phyloP scores from a whole-genome alignment of 768 basidiomycete species.

The Pleurotus eryngii region DNA sequence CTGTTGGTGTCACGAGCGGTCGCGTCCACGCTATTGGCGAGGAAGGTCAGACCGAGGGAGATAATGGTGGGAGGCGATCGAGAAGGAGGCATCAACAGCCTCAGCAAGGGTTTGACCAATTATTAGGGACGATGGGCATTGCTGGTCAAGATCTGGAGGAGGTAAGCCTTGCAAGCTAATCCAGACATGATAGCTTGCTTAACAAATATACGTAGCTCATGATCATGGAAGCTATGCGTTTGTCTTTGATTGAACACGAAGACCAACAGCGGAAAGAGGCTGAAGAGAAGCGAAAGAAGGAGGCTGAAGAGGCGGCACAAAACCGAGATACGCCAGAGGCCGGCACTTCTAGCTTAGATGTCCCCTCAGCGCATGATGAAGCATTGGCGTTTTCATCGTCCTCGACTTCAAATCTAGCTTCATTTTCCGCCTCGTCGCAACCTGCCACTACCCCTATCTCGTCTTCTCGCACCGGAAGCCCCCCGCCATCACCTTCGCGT shows the following conservation, averaged over 20 bases:
- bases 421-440: constrained; percentile 7
- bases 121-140: constrained; percentile 51
- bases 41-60: constrained; percentile 47
- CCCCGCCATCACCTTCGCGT: constrained; percentile 5
- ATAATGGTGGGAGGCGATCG: constrained; percentile 44
- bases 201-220: constrained; percentile 61
- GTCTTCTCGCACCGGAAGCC: constrained; percentile 8
- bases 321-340: constrained; percentile 19
- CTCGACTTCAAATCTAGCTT: background rate
- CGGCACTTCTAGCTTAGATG: constrained; percentile 31
- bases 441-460: constrained; percentile 8
- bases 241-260: constrained; percentile 92
- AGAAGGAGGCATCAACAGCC: constrained; percentile 53
- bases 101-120: constrained; percentile 58
- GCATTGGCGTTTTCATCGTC: constrained; percentile 23
- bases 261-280: constrained; percentile 81
- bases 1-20: constrained; percentile 93
- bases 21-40: constrained; percentile 69
- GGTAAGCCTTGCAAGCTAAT: constrained; percentile 39
- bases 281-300: constrained; percentile 58
- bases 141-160: constrained; percentile 92
- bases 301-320: constrained; percentile 35
- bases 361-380: constrained; percentile 18
- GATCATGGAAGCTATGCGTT: constrained; percentile 98
- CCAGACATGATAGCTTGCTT: constrained; percentile 2